Evolutionary conservation across 1,139 yeast genomes (phyloP).

Genomic region (Lipomyces yarrowii): DNA sequence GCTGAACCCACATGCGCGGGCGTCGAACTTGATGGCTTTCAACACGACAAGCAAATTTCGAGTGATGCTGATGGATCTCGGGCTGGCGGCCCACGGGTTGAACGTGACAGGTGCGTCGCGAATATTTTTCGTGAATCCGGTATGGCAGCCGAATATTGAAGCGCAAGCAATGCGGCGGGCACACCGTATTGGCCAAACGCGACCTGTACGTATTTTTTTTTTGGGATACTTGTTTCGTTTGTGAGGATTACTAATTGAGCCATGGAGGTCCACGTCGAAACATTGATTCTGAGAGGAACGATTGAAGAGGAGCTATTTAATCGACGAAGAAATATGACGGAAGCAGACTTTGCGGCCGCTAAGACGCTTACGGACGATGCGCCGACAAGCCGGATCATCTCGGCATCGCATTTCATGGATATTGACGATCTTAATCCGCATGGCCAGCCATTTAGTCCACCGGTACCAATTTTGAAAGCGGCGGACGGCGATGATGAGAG

Average conservation of each 20-base stretch:
- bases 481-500: background rate
- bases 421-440: background rate
- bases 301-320: conserved; percentile 67
- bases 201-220: conserved; percentile 37
- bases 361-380: conserved; percentile 27
- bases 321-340: conserved; percentile 28
- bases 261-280: conserved; percentile 57
- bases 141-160: conserved; percentile 68
- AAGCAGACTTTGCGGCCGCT: conserved; percentile 25
- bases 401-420: conserved; percentile 18
- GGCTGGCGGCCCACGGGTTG: conserved; percentile 69
- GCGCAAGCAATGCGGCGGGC: conserved; percentile 77
- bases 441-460: background rate
- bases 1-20: conserved; percentile 54
- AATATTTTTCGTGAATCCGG: conserved; percentile 68
- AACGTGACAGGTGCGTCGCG: conserved; percentile 69
- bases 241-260: background rate
- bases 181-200: conserved; percentile 67
- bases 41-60: conserved; percentile 53
- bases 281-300: conserved; percentile 61
- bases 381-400: conserved; percentile 17
- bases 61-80: conserved; percentile 64
- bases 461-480: background rate
- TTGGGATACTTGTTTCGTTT: background rate
- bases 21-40: conserved; percentile 57